These are phyloP conservation scores for Hysterium pulicare DNA, from an alignment of 2,329 filamentous ascomycete genomes.

Conservation along the genomic window DNA sequence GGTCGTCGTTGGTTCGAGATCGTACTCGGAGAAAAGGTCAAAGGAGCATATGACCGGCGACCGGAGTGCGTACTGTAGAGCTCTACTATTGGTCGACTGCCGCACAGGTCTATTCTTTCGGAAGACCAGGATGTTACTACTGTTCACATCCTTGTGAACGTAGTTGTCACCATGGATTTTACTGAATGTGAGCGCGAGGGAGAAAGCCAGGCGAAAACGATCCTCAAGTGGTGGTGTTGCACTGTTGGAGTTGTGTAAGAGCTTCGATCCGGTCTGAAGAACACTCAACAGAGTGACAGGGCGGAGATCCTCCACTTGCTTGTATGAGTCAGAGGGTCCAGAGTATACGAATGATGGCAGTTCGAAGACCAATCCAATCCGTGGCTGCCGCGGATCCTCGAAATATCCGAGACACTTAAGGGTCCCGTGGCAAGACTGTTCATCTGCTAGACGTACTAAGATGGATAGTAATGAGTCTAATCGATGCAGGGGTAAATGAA, in stretches of 20 bases:
- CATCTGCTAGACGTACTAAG: slow-evolving; percentile 25
- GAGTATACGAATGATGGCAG: slow-evolving; percentile 56
- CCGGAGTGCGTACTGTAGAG: slow-evolving; percentile 54
- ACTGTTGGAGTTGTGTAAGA: slow-evolving; percentile 39
- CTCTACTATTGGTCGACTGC: slow-evolving; percentile 43
- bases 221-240: slow-evolving; percentile 60
- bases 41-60: slow-evolving; percentile 70
- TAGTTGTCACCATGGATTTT: slow-evolving; percentile 68
- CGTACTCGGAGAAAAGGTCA: slow-evolving; percentile 64
- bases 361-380: slow-evolving; percentile 72
- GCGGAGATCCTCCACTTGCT: slow-evolving; percentile 31
- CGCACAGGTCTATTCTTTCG: slow-evolving; percentile 37
- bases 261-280: slow-evolving; percentile 45
- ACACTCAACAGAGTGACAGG: slow-evolving; percentile 47
- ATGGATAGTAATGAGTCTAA: slow-evolving; percentile 41
- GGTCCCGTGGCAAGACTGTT: slow-evolving; percentile 36
- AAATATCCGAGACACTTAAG: slow-evolving; percentile 67
- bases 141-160: slow-evolving; percentile 67
- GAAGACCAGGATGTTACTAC: slow-evolving; percentile 67
- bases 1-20: slow-evolving; percentile 44
- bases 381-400: slow-evolving; percentile 65
- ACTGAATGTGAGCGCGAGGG: slow-evolving; percentile 69
- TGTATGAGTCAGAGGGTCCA: slow-evolving; percentile 53
- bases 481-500: slow-evolving; percentile 44
- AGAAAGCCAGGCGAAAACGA: slow-evolving; percentile 71